Conservation (phyloP, 345 rosid genomes). For the Pistacia integerrima region DNA sequence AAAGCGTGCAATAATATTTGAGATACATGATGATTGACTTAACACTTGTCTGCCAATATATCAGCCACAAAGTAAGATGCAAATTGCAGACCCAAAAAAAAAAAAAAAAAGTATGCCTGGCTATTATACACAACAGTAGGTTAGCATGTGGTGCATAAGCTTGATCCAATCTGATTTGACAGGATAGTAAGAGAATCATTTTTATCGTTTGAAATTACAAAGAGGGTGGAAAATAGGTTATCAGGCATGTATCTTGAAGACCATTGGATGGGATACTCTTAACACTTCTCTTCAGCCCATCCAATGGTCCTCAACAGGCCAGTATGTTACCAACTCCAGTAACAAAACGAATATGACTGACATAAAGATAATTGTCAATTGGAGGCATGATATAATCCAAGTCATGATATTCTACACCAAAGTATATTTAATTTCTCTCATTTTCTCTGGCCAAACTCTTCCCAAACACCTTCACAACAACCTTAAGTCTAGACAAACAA, state of each 20-base stretch:
- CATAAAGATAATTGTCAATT: not conserved
- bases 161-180: not conserved
- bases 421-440: too few species aligned
- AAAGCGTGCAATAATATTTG: not conserved
- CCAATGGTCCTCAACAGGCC: too few species aligned
- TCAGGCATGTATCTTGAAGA: too few species aligned
- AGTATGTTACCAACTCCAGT: too few species aligned
- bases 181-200: not conserved
- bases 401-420: too few species aligned
- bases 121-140: not conserved
- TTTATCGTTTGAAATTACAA: conserved; percentile 1
- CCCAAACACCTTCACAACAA: too few species aligned
- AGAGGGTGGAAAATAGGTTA: too few species aligned
- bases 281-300: too few species aligned
- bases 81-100: conserved; percentile 5
- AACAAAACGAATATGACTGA: not conserved
- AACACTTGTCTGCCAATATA: not conserved
- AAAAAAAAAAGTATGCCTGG: not conserved
- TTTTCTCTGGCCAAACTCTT: too few species aligned
- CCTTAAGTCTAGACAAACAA: too few species aligned
- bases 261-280: too few species aligned
- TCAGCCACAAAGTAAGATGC: not conserved
- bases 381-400: too few species aligned
- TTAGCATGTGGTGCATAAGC: not conserved
- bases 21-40: not conserved